Evolutionary conservation across 148 eudicot genomes (phyloP).

Genomic region (Rhododendron ovatum): DNA sequence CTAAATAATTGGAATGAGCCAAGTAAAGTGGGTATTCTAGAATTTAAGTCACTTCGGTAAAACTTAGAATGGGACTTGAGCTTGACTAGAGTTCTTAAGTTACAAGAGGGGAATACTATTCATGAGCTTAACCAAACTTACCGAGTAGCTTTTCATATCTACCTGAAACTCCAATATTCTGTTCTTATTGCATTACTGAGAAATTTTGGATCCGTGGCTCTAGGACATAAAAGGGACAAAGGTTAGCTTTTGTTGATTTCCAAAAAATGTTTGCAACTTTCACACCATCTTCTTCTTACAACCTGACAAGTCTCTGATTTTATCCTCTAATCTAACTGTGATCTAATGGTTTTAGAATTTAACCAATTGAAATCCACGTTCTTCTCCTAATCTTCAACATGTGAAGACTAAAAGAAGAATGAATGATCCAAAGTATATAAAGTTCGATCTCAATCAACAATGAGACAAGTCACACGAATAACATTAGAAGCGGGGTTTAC

Average conservation of each 20-base stretch:
- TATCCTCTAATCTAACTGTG: background rate
- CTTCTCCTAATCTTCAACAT: background rate
- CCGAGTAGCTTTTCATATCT: background rate
- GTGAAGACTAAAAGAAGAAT: background rate
- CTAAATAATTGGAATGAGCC: background rate
- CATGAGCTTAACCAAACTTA: background rate
- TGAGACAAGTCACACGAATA: background rate
- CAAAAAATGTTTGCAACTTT: background rate
- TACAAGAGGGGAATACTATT: background rate
- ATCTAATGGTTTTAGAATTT: background rate
- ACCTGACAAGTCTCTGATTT: background rate
- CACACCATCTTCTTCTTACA: background rate
- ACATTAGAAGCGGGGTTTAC: background rate
- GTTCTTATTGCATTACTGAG: background rate
- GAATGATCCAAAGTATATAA: background rate
- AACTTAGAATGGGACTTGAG: background rate
- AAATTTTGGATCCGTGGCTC: background rate
- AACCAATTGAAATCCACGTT: background rate
- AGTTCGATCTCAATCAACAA: background rate
- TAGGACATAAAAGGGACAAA: background rate
- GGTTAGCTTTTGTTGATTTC: background rate
- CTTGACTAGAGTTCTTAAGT: background rate
- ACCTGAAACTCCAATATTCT: background rate
- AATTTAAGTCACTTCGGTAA: background rate
- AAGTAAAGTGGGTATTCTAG: background rate